Percentiles rank a stretch among this genome's conserved stretches.
Conservation (phyloP, 345 rosid genomes). For the Syzygium grande region DNA sequence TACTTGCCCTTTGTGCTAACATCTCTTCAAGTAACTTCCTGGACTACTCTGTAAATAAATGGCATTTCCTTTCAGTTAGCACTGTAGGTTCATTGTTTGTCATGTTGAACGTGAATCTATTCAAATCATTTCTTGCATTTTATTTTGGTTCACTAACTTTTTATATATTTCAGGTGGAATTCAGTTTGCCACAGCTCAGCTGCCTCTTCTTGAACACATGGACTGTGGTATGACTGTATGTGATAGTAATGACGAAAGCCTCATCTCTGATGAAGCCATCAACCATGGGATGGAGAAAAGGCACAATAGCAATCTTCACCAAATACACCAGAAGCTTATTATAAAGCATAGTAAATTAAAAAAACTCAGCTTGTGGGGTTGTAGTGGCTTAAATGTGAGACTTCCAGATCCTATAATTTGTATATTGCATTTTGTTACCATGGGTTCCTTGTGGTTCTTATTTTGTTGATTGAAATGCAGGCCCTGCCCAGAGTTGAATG, state of each 20-base stretch:
- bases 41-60: constrained; percentile 3
- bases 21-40: constrained; percentile 82
- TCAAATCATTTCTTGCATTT: not conserved
- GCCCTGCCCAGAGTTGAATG: constrained; percentile 85
- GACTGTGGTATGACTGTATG: constrained; percentile 96
- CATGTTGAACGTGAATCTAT: not conserved
- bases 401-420: not conserved
- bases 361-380: constrained; percentile 97
- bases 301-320: constrained; percentile 41
- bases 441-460: constrained; percentile 7
- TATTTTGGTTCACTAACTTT: not conserved
- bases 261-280: constrained; percentile 22
- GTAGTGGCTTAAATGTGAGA: constrained; percentile 93
- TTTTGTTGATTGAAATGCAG: constrained; percentile 39
- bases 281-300: constrained; percentile 30
- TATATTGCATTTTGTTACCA: not conserved
- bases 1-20: constrained; percentile 93
- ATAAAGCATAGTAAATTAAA: constrained; percentile 71
- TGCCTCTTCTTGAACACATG: constrained; percentile 93
- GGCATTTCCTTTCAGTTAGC: not conserved
- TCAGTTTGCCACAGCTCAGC: constrained; percentile 92
- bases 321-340: constrained; percentile 75
- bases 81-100: not conserved
- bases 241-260: constrained; percentile 43
- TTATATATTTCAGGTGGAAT: constrained; percentile 64